Base-by-base conservation (phyloP, 208 protist species). In the Borovskyia barvae region DNA sequence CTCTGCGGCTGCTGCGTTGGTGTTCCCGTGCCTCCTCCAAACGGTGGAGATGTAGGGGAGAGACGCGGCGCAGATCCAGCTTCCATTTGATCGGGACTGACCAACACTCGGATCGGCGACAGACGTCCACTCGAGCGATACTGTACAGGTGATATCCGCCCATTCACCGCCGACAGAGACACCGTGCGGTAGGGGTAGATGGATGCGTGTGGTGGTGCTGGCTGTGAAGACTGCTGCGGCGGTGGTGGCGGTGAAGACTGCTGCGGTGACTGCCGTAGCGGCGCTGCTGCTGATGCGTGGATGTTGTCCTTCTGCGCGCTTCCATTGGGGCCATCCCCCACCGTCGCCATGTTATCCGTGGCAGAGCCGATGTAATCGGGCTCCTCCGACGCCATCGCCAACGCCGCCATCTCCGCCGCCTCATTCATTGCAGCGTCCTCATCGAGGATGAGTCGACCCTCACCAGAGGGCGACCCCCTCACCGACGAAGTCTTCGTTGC, bases 41-140 rank as follows among this genome's bases (percentile, higher is more conserved):
- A 41, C n/a, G 39, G 48, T 12, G 42, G 49, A 11, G 55, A 71
- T 0, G 64, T 32, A 1, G 64, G 64, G 8, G 64, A 71, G n/a
- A 71, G 64, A 12, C 64, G 64, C 64, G 56, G 64, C 33, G 64
- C 47, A 11, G 47, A 47, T 2, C 25, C 62, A 7, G n/a, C 40
- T 6, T 36, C 49, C 46, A 37, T 30, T 11, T 36, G 32, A 3
- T 56, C 64, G 2, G 64, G 59, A 2, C 55, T 59, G 41, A 71
- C 64, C 33, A 71, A 50, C 35, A 71, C 64, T 12, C 43, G 48
- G 41, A 63, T 63, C 25, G 64, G 64, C 5, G 64, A 71, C 15
- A 64, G 33, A 37, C 64, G 64, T 8, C 64, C 64, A 35, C 55
- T 71, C n/a, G 64, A 46, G 55, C 64, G 64, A 49, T 59, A 71